Evolutionary conservation across 177 flowering plant species (phyloP).

Genomic region (Vitis hybrid): DNA sequence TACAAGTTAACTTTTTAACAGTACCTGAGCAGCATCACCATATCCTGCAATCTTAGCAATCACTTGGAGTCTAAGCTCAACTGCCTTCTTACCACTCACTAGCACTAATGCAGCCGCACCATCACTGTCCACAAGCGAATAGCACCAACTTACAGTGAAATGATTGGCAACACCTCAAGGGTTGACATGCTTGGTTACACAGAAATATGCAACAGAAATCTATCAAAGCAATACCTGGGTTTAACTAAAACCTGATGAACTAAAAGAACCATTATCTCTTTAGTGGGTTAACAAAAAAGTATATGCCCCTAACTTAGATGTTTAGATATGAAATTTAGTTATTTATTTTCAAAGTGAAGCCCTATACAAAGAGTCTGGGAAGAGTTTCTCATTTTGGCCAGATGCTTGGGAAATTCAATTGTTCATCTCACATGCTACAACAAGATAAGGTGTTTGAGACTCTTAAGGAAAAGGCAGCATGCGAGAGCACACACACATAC

Average conservation of each 20-base stretch:
- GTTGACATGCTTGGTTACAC: background rate
- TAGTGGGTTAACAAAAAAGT: background rate
- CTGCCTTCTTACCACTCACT: conserved; percentile 86
- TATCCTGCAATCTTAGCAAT: conserved; percentile 79
- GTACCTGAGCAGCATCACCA: conserved; percentile 98
- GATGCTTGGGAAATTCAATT: too few species aligned
- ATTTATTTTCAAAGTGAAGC: too few species aligned
- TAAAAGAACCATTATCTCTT: background rate
- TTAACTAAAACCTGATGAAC: background rate
- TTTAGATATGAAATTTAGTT: too few species aligned
- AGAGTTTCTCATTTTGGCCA: too few species aligned
- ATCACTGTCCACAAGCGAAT: conserved; percentile 51
- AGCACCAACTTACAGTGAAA: background rate
- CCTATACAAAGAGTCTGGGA: too few species aligned
- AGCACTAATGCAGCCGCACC: conserved; percentile 97
- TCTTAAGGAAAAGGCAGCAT: background rate
- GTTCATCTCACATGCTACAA: too few species aligned
- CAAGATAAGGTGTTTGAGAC: too few species aligned
- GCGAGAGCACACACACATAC: conserved; percentile 14
- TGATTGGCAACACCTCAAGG: background rate
- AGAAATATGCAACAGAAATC: background rate
- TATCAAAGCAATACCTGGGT: background rate
- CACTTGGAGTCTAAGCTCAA: conserved; percentile 70
- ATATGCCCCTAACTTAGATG: background rate
- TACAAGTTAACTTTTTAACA: background rate